These are phyloP conservation scores for Lepiota venenata DNA, from an alignment of 768 basidiomycete species.

Conservation along the genomic window DNA sequence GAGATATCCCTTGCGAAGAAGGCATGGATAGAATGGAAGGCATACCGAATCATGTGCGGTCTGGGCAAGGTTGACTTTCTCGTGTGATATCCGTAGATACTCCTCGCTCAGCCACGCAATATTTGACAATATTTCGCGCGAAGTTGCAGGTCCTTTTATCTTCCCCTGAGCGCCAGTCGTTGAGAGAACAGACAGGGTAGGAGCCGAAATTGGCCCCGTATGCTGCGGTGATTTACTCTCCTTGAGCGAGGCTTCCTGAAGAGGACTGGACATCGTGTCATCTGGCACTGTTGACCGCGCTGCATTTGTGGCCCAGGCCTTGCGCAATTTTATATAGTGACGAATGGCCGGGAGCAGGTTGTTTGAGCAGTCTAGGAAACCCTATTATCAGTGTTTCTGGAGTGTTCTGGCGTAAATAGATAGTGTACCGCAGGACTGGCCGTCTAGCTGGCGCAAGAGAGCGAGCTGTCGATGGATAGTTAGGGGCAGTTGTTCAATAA, in stretches of 20 bases:
- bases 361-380: conserved; percentile 25
- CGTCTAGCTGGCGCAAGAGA: conserved; percentile 71
- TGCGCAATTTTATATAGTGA: conserved; percentile 39
- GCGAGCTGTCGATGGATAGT: conserved; percentile 68
- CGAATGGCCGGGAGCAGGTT: conserved; percentile 42
- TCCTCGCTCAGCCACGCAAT: conserved; percentile 62
- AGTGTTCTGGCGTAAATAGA: background rate
- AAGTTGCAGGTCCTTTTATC: conserved; percentile 29
- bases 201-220: background rate
- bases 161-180: conserved; percentile 16
- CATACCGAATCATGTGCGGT: conserved; percentile 69
- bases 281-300: background rate
- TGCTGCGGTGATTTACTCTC: background rate
- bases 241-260: background rate
- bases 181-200: background rate
- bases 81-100: conserved; percentile 60
- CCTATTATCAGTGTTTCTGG: background rate
- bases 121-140: conserved; percentile 49
- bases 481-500: conserved; percentile 75
- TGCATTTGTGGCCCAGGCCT: conserved; percentile 1
- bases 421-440: conserved; percentile 52
- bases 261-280: background rate
- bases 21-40: background rate
- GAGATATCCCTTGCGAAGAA: background rate
- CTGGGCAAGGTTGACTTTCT: conserved; percentile 75